Conservation (phyloP, 768 basidiomycete genomes). For the Rhodocollybia butyracea region DNA sequence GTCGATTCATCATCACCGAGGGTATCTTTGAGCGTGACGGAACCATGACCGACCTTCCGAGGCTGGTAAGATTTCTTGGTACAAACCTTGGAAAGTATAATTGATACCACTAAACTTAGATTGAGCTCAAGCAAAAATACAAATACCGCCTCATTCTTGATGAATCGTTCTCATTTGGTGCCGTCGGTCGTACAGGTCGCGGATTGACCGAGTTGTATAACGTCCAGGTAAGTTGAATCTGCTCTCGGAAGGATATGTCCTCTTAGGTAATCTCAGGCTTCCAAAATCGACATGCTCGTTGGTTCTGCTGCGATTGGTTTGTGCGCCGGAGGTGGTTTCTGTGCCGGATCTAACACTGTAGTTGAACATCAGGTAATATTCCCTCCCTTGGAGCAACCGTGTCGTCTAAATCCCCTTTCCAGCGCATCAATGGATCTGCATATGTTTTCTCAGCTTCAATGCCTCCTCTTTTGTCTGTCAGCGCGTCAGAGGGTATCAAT, state of each 20-base stretch:
- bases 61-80: constrained; percentile 57
- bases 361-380: constrained; percentile 78
- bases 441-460: constrained; percentile 97
- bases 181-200: constrained; percentile 89
- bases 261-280: constrained; percentile 48
- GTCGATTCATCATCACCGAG: constrained; percentile 94
- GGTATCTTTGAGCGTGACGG: constrained; percentile 97
- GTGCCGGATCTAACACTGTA: constrained; percentile 80
- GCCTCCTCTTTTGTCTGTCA: constrained; percentile 85
- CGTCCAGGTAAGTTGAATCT: constrained; percentile 62
- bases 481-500: constrained; percentile 82
- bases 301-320: constrained; percentile 87
- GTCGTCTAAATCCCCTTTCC: constrained; percentile 1
- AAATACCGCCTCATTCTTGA: constrained; percentile 95
- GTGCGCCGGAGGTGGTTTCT: constrained; percentile 88
- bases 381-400: neutral
- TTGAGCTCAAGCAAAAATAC: constrained; percentile 92
- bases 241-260: neutral
- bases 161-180: constrained; percentile 91
- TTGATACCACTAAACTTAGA: constrained; percentile 38
- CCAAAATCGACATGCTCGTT: constrained; percentile 92
- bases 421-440: constrained; percentile 94
- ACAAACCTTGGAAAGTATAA: neutral
- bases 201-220: constrained; percentile 95
- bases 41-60: constrained; percentile 87